A percentile compares a stretch with the other conserved stretches of the same genome.
Conservation (phyloP, 352 stramenopile genomes). For the Globisporangium irregulare region DNA sequence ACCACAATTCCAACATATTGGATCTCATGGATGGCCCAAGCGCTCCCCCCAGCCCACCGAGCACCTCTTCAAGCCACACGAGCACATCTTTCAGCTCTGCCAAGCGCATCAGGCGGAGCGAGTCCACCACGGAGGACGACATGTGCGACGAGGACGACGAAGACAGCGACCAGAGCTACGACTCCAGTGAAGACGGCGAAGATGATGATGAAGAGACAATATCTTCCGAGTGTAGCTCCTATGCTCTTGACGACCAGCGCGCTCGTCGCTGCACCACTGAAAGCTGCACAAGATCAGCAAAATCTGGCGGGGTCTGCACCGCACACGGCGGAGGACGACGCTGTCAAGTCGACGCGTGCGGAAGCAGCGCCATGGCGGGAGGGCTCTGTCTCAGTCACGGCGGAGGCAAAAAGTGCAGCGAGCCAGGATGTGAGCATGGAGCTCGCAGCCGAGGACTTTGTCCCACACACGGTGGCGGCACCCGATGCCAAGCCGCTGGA, state of each 20-base stretch:
- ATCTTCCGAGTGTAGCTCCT: not conserved
- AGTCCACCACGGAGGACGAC: constrained; percentile 15
- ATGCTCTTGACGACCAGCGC: not conserved
- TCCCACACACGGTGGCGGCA: constrained; percentile 54
- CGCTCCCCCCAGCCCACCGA: not conserved
- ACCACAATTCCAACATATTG: not conserved
- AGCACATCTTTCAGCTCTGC: not conserved
- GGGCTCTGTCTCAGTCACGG: not conserved
- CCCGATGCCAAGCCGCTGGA: constrained; percentile 39
- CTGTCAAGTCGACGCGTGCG: not conserved
- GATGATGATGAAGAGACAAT: not conserved
- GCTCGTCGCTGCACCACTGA: not conserved
- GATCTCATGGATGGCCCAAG: not conserved
- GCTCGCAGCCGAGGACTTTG: constrained; percentile 62
- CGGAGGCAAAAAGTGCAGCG: constrained; percentile 24
- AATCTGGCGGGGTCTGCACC: not conserved
- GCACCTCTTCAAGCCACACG: not conserved
- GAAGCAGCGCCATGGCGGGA: not conserved
- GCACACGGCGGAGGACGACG: constrained; percentile 1
- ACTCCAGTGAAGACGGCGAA: constrained; percentile 10
- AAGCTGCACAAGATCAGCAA: constrained; percentile 2
- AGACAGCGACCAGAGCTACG: constrained; percentile 11
- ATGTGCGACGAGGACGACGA: constrained; percentile 13
- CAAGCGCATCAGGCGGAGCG: constrained; percentile 8
- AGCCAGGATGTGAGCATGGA: constrained; percentile 32